phyloP scores from a whole-genome alignment of 306 rosid genomes.

The Fragaria iinumae region DNA sequence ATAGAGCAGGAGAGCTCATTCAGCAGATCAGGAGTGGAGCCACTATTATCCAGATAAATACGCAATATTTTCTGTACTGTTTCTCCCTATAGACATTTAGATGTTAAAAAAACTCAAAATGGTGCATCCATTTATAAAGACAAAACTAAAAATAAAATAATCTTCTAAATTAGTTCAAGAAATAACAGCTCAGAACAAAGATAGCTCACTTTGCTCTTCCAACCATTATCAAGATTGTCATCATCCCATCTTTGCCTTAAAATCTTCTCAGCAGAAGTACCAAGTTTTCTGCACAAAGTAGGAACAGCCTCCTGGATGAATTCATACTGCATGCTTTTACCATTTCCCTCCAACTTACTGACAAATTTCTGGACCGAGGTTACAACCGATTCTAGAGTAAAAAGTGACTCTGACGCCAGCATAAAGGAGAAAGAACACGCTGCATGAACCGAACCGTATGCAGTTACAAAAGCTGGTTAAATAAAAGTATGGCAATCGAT shows the following conservation, averaged over 20 bases:
- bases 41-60: slow-evolving; percentile 38
- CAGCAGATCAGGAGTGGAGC: slow-evolving; percentile 34
- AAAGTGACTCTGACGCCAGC: slow-evolving; percentile 42
- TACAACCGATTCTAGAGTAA: slow-evolving; percentile 32
- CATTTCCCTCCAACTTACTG: slow-evolving; percentile 26
- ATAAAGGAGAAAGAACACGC: slow-evolving; percentile 40
- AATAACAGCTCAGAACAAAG: slow-evolving; percentile 6
- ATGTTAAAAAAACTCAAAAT: not conserved
- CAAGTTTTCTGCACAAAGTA: slow-evolving; percentile 28
- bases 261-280: slow-evolving; percentile 36
- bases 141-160: not conserved
- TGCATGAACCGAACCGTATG: slow-evolving; percentile 25
- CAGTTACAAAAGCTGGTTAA: not conserved
- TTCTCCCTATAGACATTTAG: slow-evolving; percentile 33
- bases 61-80: slow-evolving; percentile 33
- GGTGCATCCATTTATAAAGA: not conserved
- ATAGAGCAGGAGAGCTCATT: slow-evolving; percentile 28
- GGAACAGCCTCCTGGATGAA: slow-evolving; percentile 29
- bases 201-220: slow-evolving; percentile 30
- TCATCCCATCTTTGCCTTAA: slow-evolving; percentile 35
- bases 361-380: slow-evolving; percentile 23
- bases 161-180: not conserved
- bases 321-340: slow-evolving; percentile 19
- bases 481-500: not conserved
- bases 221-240: slow-evolving; percentile 27